Evolutionary conservation across 352 stramenopile genomes (phyloP), one percentile per base, ranked within the genome.

Genomic region (Phytophthora foliorum): DNA sequence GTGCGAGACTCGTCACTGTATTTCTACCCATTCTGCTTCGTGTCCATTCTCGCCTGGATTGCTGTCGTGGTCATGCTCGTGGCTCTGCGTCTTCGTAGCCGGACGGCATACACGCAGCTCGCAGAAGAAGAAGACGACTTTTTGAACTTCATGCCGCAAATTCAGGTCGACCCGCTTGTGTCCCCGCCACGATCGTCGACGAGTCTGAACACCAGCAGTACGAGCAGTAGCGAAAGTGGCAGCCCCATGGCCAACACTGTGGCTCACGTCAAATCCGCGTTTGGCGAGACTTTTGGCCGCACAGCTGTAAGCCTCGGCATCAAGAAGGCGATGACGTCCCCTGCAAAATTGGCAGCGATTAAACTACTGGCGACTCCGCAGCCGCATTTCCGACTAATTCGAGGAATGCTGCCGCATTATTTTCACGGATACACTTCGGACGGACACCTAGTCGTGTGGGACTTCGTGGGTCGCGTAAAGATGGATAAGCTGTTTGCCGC

Each of bases 401-500:
- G 84, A 22, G 75, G 64, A 46, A 88, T 94, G 49, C 38, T 94
- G 19, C 87, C 87, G 6, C 87, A 94, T 38, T 92, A 88, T 27
- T 93, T 86, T 25, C 87, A 94, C 44, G 87, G 87, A 25, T 94
- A 90, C 67, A 91, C 82, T 4, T 77, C 79, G 1, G 69, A 86
- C 14, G 87, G 87, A 8, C 66, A 93, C 57, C 79, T 91, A 9
- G 72, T 94, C 11, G 77, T 92, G 34, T 94, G 84, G 84, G 87
- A 94, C 38, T 92, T 93, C 29, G 41, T 94, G 14, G 87, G 87
- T 2, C 82, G 89, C 46, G 85, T 93, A 64, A 92, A 94, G 51
- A 86, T 91, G 82, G 84, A 93, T 48, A 84, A 84, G 56, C 58
- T 94, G 27, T 70, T 79, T 11, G 75, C 83, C 32, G 84, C 73